phyloP scores from a whole-genome alignment of 176 grass and related monocot genomes.

The Rhynchospora breviuscula region DNA sequence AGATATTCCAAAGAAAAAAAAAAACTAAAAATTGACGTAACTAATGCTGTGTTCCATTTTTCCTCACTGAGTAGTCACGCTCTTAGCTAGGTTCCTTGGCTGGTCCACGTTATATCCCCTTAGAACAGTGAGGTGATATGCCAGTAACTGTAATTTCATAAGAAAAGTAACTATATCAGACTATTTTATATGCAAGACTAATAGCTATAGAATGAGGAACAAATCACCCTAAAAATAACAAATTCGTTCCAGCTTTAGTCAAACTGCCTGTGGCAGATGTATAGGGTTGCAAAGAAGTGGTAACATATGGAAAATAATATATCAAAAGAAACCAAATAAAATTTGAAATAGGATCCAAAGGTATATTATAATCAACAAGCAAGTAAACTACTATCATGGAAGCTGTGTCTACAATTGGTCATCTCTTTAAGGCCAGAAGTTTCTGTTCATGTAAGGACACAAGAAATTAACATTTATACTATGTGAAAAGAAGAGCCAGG shows the following conservation, averaged over 20 bases:
- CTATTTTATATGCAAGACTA: not conserved
- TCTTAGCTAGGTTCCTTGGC: slow-evolving; percentile 49
- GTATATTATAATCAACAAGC: not conserved
- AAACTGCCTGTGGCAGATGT: not conserved
- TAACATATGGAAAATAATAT: not conserved
- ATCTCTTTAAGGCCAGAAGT: not conserved
- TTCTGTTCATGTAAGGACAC: not conserved
- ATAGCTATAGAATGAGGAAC: not conserved
- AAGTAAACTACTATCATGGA: not conserved
- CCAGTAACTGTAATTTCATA: slow-evolving; percentile 32
- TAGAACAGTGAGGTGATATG: slow-evolving; percentile 47
- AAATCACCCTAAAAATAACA: not conserved
- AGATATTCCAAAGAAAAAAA: not conserved
- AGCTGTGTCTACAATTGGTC: not conserved
- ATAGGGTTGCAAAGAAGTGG: not conserved
- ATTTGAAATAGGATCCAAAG: not conserved
- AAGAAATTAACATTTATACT: not conserved
- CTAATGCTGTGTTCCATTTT: not conserved
- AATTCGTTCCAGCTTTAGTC: not conserved
- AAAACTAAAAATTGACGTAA: not conserved
- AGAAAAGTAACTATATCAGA: not conserved
- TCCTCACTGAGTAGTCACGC: slow-evolving; percentile 40
- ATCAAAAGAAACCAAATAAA: not conserved
- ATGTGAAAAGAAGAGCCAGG: not conserved
- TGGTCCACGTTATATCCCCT: slow-evolving; percentile 46